These are phyloP conservation scores for Hysterangium stoloniferum DNA, from an alignment of 768 basidiomycete species.

Conservation along the genomic window DNA sequence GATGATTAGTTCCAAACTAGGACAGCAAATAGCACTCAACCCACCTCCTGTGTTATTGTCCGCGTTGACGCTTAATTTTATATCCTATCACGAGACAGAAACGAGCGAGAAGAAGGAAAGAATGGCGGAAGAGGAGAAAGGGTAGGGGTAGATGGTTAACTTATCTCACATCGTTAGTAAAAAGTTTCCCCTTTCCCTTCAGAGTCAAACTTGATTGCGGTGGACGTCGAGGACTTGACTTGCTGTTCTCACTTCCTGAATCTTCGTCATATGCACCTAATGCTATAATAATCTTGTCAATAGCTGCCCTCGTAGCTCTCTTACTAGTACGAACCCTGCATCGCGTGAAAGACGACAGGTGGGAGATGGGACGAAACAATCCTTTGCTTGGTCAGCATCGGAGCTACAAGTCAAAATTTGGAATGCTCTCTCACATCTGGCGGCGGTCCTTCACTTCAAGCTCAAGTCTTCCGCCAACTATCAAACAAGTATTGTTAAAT, in stretches of 20 bases:
- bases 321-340: conserved; percentile 1
- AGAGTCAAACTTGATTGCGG: not conserved
- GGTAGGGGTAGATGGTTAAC: not conserved
- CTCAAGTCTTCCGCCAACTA: conserved; percentile 12
- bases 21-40: not conserved
- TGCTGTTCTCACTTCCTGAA: conserved; percentile 4
- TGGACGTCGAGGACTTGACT: not conserved
- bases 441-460: not conserved
- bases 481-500: conserved; percentile 11
- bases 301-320: no score
- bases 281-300: not conserved
- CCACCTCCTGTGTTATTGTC: conserved; percentile 9
- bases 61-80: conserved; percentile 9
- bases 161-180: conserved; percentile 10
- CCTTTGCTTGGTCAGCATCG: not conserved
- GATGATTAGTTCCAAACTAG: no score
- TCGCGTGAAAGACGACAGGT: not conserved
- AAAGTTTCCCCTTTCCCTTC: not conserved
- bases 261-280: conserved; percentile 10
- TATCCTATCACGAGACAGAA: conserved; percentile 11
- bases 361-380: not conserved
- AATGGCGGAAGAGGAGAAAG: conserved; percentile 3
- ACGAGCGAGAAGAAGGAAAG: conserved; percentile 10
- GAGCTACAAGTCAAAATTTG: not conserved
- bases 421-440: not conserved